Conservation (phyloP, 306 rosid species). For the Gastrolobium villosum region DNA sequence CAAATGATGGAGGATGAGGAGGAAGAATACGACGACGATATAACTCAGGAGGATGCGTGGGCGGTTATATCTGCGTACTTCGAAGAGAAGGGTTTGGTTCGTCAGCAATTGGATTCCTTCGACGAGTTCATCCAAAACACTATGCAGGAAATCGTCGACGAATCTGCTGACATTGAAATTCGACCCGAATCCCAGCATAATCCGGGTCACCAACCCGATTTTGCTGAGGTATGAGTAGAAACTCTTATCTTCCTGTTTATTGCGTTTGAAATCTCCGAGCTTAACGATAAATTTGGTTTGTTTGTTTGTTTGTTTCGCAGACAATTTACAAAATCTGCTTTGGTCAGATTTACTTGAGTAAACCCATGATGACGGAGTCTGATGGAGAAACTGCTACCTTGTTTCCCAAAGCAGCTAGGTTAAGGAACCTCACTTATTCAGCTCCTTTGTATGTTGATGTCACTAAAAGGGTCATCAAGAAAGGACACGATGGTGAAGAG, state of each 20-base stretch:
- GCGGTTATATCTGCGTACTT: constrained; percentile 96
- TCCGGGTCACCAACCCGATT: constrained; percentile 93
- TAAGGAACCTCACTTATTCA: constrained; percentile 92
- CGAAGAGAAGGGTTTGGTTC: constrained; percentile 93
- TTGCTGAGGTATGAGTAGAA: constrained; percentile 68
- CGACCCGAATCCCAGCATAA: constrained; percentile 97
- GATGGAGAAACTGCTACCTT: constrained; percentile 97
- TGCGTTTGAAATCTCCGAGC: not conserved
- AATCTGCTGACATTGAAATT: constrained; percentile 93
- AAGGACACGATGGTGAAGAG: constrained; percentile 97
- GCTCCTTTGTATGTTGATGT: constrained; percentile 99
- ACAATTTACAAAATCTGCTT: constrained; percentile 83
- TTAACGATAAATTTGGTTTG: constrained; percentile 20
- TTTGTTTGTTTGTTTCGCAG: constrained; percentile 54
- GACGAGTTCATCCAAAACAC: constrained; percentile 97
- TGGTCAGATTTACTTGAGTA: constrained; percentile 96
- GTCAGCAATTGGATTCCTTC: constrained; percentile 96
- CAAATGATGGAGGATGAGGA: constrained; percentile 65
- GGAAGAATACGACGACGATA: constrained; percentile 84
- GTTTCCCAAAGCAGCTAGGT: constrained; percentile 97
- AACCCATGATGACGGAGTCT: constrained; percentile 98
- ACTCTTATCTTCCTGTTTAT: too few species aligned
- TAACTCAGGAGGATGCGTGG: constrained; percentile 98
- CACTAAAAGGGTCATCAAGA: constrained; percentile 84
- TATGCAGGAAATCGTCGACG: constrained; percentile 98